Evolutionary conservation across 306 rosid genomes (phyloP), one percentile per base, ranked within the genome.

Genomic region (Vigna unguiculata): DNA sequence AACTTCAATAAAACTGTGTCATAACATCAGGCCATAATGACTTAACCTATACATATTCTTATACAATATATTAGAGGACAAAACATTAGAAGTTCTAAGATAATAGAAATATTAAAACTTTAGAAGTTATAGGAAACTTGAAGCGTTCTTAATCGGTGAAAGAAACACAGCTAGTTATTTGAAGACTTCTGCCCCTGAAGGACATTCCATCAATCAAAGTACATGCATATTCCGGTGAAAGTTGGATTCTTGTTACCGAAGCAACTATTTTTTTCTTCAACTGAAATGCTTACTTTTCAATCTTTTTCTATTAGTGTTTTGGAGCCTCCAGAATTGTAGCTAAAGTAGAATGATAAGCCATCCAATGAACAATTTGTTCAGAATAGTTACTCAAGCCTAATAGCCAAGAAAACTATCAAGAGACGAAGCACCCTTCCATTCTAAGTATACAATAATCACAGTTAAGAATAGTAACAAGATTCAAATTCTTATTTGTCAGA

Each of bases 261-360:
- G 74, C 78, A 54, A 62, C 74, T 70, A 10, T 71, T 6, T 69
- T 38, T 69, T 72, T 65, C 68, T 66, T 48, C 17, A 32, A 30
- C 22, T 36, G 74, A 69, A 65, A 71, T 72, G 63, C 40, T 22
- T 60, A 6, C 7, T 15, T 47, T 40, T 20, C 58, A 57, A 14
- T 32, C 20, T 65, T 71, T 66, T 20, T 25, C 41, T 57, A 6
- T 6, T 38, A 15, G 15, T 25, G 10, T 15, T 49, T 32, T 60
- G 43, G 72, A 59, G 78, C 49, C 55, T 20, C 16, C 13, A 54
- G 54, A 41, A 52, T 53, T 47, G 66, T 36, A 12, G 49, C 24
- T 13, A 72, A 47, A 55, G 22, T 63, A 71, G 75, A 71, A 58
- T 40, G 72, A 46, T 66, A 25, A 52, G 32, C 60, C 66, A 78